Percentiles rank a stretch among this genome's conserved stretches.
Conservation (phyloP, 1,284 basidiomycete species). For the Malassezia furfur region DNA sequence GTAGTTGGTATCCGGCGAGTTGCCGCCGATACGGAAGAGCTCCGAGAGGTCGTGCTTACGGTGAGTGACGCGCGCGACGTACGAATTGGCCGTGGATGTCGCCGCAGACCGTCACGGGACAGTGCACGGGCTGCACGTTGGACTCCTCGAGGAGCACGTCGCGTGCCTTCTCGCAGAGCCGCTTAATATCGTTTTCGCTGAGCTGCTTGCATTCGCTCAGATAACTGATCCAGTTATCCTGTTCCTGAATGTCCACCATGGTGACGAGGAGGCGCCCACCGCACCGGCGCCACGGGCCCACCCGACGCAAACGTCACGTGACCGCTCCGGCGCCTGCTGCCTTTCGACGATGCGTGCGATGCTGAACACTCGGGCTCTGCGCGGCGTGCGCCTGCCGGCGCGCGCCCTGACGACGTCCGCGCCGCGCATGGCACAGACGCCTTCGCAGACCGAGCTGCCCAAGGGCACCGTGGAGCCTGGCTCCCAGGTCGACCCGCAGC, state of each 20-base stretch:
- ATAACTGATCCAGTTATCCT: constrained; percentile 75
- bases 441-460: neutral
- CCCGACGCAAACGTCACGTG: neutral
- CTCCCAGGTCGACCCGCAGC: constrained; percentile 38
- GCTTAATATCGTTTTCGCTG: constrained; percentile 88
- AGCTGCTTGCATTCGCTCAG: constrained; percentile 97
- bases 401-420: constrained; percentile 5
- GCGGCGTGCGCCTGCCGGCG: constrained; percentile 3
- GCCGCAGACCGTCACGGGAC: constrained; percentile 54
- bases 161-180: constrained; percentile 96
- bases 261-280: neutral
- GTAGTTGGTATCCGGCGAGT: constrained; percentile 99
- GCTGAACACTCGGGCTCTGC: constrained; percentile 3
- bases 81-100: constrained; percentile 99
- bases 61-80: constrained; percentile 51
- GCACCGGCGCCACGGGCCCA: neutral
- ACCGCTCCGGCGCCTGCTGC: neutral
- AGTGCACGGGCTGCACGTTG: constrained; percentile 74
- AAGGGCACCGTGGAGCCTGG: constrained; percentile 14
- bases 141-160: constrained; percentile 76
- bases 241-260: constrained; percentile 43
- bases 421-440: neutral
- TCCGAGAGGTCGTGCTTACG: constrained; percentile 70
- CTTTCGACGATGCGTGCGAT: neutral
- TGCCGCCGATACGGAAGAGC: constrained; percentile 96